phyloP scores from a whole-genome alignment of 1,284 basidiomycete genomes.

The Boletus sp. region DNA sequence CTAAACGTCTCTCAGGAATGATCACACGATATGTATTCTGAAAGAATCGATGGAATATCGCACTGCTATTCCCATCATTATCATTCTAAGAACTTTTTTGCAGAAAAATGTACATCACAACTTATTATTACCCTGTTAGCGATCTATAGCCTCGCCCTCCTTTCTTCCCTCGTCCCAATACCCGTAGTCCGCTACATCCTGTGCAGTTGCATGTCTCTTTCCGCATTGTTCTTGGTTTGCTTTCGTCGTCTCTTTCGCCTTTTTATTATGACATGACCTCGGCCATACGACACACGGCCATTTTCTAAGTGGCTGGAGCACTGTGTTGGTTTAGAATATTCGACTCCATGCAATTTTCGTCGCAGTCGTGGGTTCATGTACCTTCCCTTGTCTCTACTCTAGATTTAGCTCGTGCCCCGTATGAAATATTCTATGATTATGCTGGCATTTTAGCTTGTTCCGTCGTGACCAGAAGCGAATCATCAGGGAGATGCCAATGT shows the following conservation, averaged over 20 bases:
- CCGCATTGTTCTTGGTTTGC: constrained; percentile 25
- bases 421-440: neutral
- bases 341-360: constrained; percentile 7
- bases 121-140: constrained; percentile 31
- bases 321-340: constrained; percentile 9
- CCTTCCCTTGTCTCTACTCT: constrained; percentile 11
- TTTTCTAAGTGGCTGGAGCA: constrained; percentile 17
- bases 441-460: too few species aligned
- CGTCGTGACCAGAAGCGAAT: too few species aligned
- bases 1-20: constrained; percentile 18
- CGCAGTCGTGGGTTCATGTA: constrained; percentile 10
- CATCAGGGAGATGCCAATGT: too few species aligned
- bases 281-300: constrained; percentile 9
- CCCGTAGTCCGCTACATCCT: constrained; percentile 22
- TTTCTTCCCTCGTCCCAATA: constrained; percentile 12
- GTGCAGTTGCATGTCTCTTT: constrained; percentile 21
- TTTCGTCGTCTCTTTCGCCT: constrained; percentile 14
- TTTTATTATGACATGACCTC: constrained; percentile 13
- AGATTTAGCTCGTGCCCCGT: constrained; percentile 11
- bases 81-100: constrained; percentile 18
- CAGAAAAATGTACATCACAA: constrained; percentile 34
- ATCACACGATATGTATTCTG: constrained; percentile 15
- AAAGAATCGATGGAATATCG: constrained; percentile 16
- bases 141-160: constrained; percentile 24
- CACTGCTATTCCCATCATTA: constrained; percentile 12